Conservation (phyloP, 2,329 filamentous ascomycete species). For the Aplosporella prunicola region DNA sequence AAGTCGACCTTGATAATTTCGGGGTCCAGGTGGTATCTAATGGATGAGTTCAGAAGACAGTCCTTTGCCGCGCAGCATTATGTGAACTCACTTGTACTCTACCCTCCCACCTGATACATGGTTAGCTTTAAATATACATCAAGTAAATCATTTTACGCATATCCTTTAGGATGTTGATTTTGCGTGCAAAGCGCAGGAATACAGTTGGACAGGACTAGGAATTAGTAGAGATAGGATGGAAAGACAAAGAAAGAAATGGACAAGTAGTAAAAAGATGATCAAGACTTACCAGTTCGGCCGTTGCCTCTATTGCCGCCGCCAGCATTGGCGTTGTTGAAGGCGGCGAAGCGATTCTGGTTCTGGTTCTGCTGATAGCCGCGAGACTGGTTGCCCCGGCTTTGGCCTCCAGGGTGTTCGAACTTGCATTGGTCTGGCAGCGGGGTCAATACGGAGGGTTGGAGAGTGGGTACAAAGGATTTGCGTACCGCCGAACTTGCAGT, state of each 20-base stretch:
- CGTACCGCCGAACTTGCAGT: constrained; percentile 56
- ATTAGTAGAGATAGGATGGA: background rate
- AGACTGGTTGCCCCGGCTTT: constrained; percentile 18
- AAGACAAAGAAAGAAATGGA: background rate
- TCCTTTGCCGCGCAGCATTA: too few relatives aligned
- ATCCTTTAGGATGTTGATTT: too few relatives aligned
- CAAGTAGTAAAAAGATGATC: constrained; percentile 2
- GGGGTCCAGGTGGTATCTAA: constrained; percentile 11
- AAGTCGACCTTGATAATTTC: constrained; percentile 46
- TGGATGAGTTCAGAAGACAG: too few relatives aligned
- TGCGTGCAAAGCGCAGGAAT: too few relatives aligned
- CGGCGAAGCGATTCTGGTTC: constrained; percentile 50
- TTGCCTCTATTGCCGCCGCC: constrained; percentile 14
- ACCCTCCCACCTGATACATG: too few relatives aligned
- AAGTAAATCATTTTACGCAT: too few relatives aligned
- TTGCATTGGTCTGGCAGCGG: constrained; percentile 45
- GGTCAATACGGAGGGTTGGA: background rate
- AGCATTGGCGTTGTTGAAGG: constrained; percentile 25
- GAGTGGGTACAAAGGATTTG: background rate
- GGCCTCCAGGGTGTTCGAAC: constrained; percentile 46
- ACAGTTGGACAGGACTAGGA: constrained; percentile 3
- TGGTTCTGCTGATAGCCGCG: constrained; percentile 11
- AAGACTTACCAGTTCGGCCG: constrained; percentile 32
- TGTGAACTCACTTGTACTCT: too few relatives aligned
- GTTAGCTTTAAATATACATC: too few relatives aligned